phyloP scores from a whole-genome alignment of 148 eudicot species.

The Dianthus caryophyllus region DNA sequence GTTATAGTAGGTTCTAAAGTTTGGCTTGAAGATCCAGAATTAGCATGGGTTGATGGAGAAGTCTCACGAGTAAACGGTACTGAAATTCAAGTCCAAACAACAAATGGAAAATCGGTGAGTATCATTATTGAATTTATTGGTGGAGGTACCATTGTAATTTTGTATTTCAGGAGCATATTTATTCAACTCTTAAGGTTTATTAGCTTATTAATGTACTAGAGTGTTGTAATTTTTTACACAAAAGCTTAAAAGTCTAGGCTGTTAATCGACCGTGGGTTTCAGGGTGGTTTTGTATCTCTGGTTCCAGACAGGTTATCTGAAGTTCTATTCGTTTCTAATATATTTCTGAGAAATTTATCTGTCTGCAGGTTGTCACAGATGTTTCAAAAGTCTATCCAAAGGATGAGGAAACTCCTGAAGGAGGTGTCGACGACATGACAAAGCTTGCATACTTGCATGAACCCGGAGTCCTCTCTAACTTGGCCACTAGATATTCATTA shows the following conservation, averaged over 20 bases:
- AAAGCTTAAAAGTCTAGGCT: not conserved
- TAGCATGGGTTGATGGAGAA: constrained; percentile 96
- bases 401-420: constrained; percentile 95
- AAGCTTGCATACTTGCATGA: constrained; percentile 97
- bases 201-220: not conserved
- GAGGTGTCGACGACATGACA: constrained; percentile 99
- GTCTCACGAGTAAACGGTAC: constrained; percentile 64
- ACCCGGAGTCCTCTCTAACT: constrained; percentile 88
- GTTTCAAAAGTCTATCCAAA: constrained; percentile 80
- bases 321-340: not conserved
- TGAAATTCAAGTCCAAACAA: constrained; percentile 63
- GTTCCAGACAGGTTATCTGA: not conserved
- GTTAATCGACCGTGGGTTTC: not conserved
- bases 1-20: constrained; percentile 93
- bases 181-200: no score
- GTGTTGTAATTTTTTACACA: not conserved
- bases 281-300: not conserved
- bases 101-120: constrained; percentile 74
- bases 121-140: not conserved
- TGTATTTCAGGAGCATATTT: not conserved
- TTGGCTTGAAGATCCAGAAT: constrained; percentile 83
- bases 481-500: constrained; percentile 87
- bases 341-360: constrained; percentile 3
- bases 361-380: constrained; percentile 62
- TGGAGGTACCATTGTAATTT: not conserved